phyloP scores from a whole-genome alignment of 805 yeast genomes.

The Ogataea corticis region DNA sequence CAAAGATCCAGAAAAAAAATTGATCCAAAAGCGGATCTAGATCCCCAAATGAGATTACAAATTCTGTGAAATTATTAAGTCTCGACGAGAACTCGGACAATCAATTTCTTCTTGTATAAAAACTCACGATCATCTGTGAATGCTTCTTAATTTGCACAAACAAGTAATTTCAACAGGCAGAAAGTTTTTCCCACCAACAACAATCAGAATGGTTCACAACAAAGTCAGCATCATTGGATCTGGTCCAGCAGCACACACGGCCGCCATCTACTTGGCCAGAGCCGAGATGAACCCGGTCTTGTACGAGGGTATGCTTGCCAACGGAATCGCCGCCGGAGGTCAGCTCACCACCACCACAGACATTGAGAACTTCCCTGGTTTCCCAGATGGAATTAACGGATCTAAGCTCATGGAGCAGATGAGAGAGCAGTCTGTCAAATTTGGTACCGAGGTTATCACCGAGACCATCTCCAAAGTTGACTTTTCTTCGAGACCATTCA shows the following conservation, averaged over 20 bases:
- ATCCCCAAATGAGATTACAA: slow-evolving; percentile 9
- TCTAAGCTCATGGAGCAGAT: slow-evolving; percentile 87
- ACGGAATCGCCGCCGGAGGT: slow-evolving; percentile 99
- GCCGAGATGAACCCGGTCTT: slow-evolving; percentile 93
- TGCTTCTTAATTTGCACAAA: neutral
- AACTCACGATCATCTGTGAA: slow-evolving; percentile 1
- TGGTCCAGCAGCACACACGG: slow-evolving; percentile 99
- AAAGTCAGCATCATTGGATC: slow-evolving; percentile 90
- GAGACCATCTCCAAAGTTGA: slow-evolving; percentile 95
- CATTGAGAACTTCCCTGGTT: slow-evolving; percentile 98
- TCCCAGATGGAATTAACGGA: slow-evolving; percentile 91
- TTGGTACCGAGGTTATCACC: slow-evolving; percentile 92
- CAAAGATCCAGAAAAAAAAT: too few relatives aligned
- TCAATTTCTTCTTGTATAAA: neutral
- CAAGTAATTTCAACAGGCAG: neutral
- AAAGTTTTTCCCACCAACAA: slow-evolving; percentile 9
- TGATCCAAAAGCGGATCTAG: slow-evolving; percentile 3
- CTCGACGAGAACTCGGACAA: too few relatives aligned
- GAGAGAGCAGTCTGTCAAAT: slow-evolving; percentile 83
- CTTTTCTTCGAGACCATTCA: slow-evolving; percentile 84
- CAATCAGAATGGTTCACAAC: slow-evolving; percentile 70
- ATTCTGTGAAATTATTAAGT: neutral
- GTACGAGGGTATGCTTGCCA: slow-evolving; percentile 96
- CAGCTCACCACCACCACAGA: slow-evolving; percentile 99
- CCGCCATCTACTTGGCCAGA: slow-evolving; percentile 94